Evolutionary conservation across 129 eudicot genomes (phyloP).

Genomic region (Centrapalus pauciflorus): DNA sequence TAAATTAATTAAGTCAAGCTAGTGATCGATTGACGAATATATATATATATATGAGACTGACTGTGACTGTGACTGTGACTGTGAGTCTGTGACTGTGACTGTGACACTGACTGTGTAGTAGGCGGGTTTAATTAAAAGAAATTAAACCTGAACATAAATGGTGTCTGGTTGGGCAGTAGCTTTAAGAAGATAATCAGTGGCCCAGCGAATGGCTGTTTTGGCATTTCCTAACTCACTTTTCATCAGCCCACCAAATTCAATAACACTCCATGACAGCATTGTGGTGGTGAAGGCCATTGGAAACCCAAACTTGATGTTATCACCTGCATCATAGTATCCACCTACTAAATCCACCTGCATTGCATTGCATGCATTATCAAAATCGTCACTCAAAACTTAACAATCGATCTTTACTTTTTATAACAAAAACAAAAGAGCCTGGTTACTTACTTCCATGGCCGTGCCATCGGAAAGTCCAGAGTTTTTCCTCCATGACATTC

Average conservation of each 20-base stretch:
- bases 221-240: constrained; percentile 45
- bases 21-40: too few relatives aligned
- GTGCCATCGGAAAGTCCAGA: constrained; percentile 53
- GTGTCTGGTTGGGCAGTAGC: constrained; percentile 40
- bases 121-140: too few relatives aligned
- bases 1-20: too few relatives aligned
- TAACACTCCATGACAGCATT: constrained; percentile 60
- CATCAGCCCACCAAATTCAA: constrained; percentile 50
- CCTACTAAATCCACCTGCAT: constrained; percentile 61
- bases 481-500: constrained; percentile 47
- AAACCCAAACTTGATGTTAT: constrained; percentile 51
- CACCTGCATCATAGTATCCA: constrained; percentile 64
- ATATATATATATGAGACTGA: too few relatives aligned
- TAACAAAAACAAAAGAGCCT: background rate
- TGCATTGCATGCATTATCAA: constrained; percentile 29
- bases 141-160: constrained; percentile 55
- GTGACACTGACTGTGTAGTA: too few relatives aligned
- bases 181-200: constrained; percentile 55
- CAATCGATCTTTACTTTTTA: background rate
- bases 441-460: constrained; percentile 34
- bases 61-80: too few relatives aligned
- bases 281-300: constrained; percentile 70
- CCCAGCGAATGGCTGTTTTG: constrained; percentile 50
- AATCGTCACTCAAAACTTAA: background rate
- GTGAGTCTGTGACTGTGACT: too few relatives aligned